Conservation (phyloP, 192 early-diverging fungal species). For the Geosiphon pyriformis region DNA sequence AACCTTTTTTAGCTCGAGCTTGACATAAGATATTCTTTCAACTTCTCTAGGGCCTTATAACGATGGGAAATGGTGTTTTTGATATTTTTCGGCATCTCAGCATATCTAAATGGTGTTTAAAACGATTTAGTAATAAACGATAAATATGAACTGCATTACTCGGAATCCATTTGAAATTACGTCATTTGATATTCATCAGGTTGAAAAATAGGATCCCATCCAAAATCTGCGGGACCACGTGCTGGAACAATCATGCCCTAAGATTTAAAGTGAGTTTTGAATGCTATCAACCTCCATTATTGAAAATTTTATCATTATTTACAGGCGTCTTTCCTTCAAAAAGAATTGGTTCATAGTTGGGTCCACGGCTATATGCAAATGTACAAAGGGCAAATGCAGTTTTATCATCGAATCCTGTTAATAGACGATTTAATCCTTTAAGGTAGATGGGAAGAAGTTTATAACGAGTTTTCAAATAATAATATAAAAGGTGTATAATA, state of each 20-base stretch:
- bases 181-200: conserved; percentile 70
- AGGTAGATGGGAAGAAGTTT: not conserved
- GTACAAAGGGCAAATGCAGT: conserved; percentile 88
- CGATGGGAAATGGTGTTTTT: conserved; percentile 95
- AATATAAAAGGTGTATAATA: no score
- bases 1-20: not conserved
- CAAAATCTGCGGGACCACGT: conserved; percentile 79
- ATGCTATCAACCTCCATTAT: not conserved
- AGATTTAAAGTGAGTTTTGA: not conserved
- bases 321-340: conserved; percentile 82
- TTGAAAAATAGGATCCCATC: conserved; percentile 96
- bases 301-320: conserved; percentile 22
- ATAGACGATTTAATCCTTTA: conserved; percentile 71
- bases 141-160: not conserved
- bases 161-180: conserved; percentile 31
- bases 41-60: conserved; percentile 64
- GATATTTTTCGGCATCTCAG: conserved; percentile 74
- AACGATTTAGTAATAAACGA: not conserved
- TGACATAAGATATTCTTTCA: conserved; percentile 34
- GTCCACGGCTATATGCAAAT: conserved; percentile 80
- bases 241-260: conserved; percentile 82
- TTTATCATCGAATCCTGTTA: conserved; percentile 84
- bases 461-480: no score
- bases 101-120: conserved; percentile 56
- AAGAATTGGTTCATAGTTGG: conserved; percentile 71